Conservation (phyloP, 495 filamentous ascomycete species). For the Tuber indicum region DNA sequence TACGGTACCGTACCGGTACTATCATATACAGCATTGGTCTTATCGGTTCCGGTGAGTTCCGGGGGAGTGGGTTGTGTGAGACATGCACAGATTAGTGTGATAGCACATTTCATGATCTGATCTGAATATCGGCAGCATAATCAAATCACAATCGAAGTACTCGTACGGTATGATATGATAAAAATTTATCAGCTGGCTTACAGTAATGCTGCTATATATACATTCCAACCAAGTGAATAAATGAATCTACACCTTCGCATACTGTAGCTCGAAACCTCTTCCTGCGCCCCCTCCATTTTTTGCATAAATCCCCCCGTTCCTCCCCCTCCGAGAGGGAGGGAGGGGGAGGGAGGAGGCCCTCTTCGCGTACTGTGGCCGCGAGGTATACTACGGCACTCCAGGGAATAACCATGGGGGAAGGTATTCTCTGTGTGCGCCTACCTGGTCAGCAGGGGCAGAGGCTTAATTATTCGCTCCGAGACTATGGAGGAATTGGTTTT, state of each 20-base stretch:
- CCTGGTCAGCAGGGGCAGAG: slow-evolving; percentile 52
- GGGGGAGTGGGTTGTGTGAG: neutral
- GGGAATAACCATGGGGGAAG: slow-evolving; percentile 61
- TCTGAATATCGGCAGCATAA: neutral
- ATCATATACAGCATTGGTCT: too few species aligned
- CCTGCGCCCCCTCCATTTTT: slow-evolving; percentile 25
- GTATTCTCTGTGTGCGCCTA: slow-evolving; percentile 47
- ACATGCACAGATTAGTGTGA: neutral
- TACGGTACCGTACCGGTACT: too few species aligned
- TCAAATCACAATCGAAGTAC: neutral
- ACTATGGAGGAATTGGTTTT: slow-evolving; percentile 39
- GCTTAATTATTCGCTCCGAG: slow-evolving; percentile 52
- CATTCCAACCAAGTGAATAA: neutral
- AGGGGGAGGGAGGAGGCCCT: neutral
- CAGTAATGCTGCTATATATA: neutral
- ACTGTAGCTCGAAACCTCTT: slow-evolving; percentile 27
- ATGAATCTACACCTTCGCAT: slow-evolving; percentile 15
- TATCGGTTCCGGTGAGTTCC: neutral
- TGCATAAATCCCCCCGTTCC: slow-evolving; percentile 15
- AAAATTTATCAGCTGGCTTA: neutral
- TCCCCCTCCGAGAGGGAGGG: neutral
- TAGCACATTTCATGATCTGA: neutral
- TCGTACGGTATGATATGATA: neutral
- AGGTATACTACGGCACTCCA: slow-evolving; percentile 56
- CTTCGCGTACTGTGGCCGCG: slow-evolving; percentile 50